Base-by-base conservation (phyloP, 1,139 yeast genomes). In the Yamadazyma triangularis region DNA sequence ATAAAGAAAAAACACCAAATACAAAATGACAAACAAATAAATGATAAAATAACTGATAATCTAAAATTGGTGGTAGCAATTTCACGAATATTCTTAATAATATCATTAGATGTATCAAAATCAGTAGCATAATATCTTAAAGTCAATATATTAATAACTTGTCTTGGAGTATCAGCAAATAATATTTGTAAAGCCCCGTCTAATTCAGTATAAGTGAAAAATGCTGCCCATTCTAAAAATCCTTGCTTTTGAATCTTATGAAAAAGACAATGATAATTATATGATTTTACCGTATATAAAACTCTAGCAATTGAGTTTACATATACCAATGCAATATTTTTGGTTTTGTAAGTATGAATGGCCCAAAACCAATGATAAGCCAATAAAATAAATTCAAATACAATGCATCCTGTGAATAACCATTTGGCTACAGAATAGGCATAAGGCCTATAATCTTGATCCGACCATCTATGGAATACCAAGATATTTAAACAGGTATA, bases 111-210 rank as follows among this genome's bases (percentile, higher is more conserved):
- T 7, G 57, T 39, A 25, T 68, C 70, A 8, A 63, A 66, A 28
- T 57, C 63, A 4, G 83, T 69, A 8, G 78, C 77, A 35, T 71
- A 69, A 36, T 59, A 64, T 48, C 80, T 67, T 23, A 83, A 56
- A 0, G 96, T 85, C 42, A 84, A 60, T 16, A 88, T 83, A 51
- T 87, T 87, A 44, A 87, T 73, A 3, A 82, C 81, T 57, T 87
- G 96, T 54, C 96, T 73, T n/a, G 96, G 96, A 4, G 89, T 72
- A 45, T 87, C 95, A 1, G 95, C 89, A 27, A 84, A 61, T 13
- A 83, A 44, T 22, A 84, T 64, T 36, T 75, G 75, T 11, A 79
- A 51, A 50, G 91, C 85, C 29, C 73, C 71, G 41, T 79, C 78
- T 33, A 85, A 57, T 35, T 85, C 81, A 47, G 75, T 76, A 53